phyloP scores from a whole-genome alignment of 495 filamentous ascomycete species.

The Chlorociboria aeruginascens region DNA sequence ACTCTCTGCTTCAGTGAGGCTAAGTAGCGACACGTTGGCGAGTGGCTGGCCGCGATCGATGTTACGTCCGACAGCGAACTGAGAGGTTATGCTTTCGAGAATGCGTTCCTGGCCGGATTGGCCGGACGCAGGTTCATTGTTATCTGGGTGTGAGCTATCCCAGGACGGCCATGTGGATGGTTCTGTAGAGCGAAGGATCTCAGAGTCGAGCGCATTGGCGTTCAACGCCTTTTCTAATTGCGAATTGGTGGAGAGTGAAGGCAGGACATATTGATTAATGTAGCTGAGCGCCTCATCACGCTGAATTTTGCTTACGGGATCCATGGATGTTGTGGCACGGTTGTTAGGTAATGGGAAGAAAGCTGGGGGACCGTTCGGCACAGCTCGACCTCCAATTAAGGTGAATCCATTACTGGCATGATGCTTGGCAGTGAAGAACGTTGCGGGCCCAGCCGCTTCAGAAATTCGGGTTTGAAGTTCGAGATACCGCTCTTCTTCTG shows the following conservation, averaged over 20 bases:
- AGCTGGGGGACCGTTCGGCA: constrained; percentile 40
- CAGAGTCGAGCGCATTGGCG: constrained; percentile 16
- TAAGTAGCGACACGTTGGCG: constrained; percentile 36
- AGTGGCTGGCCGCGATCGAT: constrained; percentile 23
- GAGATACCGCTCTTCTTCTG: constrained; percentile 69
- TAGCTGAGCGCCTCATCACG: constrained; percentile 51
- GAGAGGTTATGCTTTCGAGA: constrained; percentile 17
- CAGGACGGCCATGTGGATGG: constrained; percentile 24
- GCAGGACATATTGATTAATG: constrained; percentile 55
- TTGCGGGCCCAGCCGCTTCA: constrained; percentile 29
- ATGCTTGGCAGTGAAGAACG: constrained; percentile 29
- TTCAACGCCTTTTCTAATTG: constrained; percentile 20
- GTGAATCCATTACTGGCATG: constrained; percentile 32
- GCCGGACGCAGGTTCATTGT: not conserved
- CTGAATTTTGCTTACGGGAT: constrained; percentile 44
- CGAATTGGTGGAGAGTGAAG: constrained; percentile 24
- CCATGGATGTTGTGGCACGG: constrained; percentile 26
- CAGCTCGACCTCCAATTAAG: constrained; percentile 41
- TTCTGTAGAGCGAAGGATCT: constrained; percentile 31
- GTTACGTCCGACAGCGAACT: constrained; percentile 18
- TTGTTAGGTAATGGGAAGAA: constrained; percentile 30
- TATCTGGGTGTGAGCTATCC: constrained; percentile 3
- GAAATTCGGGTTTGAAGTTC: constrained; percentile 54
- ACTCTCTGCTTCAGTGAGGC: constrained; percentile 48
- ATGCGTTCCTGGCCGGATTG: constrained; percentile 12